A percentile compares a stretch with the other conserved stretches of the same genome.
Conservation (phyloP, 352 stramenopile genomes). For the Globisporangium sylvaticum region DNA sequence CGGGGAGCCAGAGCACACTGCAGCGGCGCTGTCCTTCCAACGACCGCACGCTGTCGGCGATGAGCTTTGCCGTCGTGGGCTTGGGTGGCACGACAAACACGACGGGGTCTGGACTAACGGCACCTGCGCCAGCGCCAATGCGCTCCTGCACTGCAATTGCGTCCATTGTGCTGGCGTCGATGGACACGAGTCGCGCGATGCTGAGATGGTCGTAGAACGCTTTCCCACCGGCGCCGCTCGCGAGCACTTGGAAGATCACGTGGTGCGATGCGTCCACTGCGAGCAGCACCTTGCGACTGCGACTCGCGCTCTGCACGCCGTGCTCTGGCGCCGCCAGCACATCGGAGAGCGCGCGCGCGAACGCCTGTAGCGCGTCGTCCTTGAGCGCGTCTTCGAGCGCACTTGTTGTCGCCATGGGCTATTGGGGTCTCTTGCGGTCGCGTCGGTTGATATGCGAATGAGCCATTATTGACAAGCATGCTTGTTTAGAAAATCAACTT, state of each 20-base stretch:
- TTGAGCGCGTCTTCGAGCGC: constrained; percentile 49
- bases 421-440: no score
- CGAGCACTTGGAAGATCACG: constrained; percentile 64
- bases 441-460: neutral
- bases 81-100: constrained; percentile 56
- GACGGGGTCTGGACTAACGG: constrained; percentile 21
- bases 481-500: no score
- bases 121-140: constrained; percentile 13
- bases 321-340: constrained; percentile 6
- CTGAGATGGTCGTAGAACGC: constrained; percentile 59
- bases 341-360: constrained; percentile 29
- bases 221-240: constrained; percentile 54
- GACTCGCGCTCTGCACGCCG: constrained; percentile 8
- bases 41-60: constrained; percentile 40
- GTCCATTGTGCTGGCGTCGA: constrained; percentile 34
- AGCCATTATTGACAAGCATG: neutral
- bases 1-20: constrained; percentile 58
- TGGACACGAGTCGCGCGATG: constrained; percentile 44
- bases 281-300: constrained; percentile 25
- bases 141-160: constrained; percentile 25
- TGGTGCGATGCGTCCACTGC: constrained; percentile 51
- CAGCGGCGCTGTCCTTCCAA: constrained; percentile 27
- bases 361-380: constrained; percentile 42
- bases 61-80: constrained; percentile 40
- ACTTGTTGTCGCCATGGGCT: constrained; percentile 18